A percentile compares a stretch with the other conserved stretches of the same genome.
Conservation (phyloP, 2,329 filamentous ascomycete species). For the Fusarium penzigii region DNA sequence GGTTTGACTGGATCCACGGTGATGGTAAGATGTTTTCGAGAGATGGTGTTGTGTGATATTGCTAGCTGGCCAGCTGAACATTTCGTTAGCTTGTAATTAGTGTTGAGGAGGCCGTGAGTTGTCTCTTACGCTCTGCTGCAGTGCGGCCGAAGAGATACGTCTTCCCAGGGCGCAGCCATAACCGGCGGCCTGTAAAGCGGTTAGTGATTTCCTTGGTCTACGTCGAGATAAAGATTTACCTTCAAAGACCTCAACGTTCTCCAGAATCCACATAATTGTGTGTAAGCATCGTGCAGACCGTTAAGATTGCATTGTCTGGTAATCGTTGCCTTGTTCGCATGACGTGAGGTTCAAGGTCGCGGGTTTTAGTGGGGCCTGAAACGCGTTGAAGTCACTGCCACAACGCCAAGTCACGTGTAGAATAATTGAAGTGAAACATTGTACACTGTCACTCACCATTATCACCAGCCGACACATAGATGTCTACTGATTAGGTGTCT, state of each 20-base stretch:
- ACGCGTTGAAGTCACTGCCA: slow-evolving; percentile 16
- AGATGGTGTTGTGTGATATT: slow-evolving; percentile 81
- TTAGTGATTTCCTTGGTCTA: slow-evolving; percentile 1
- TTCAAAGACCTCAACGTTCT: slow-evolving; percentile 56
- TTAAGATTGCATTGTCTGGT: slow-evolving; percentile 17
- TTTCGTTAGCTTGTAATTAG: slow-evolving; percentile 1
- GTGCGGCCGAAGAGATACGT: slow-evolving; percentile 85
- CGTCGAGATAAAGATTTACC: slow-evolving; percentile 30
- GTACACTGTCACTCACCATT: neutral
- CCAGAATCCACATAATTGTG: slow-evolving; percentile 63
- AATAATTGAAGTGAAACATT: too few species aligned
- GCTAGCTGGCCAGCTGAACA: slow-evolving; percentile 62
- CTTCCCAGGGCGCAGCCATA: slow-evolving; percentile 86
- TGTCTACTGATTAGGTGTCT: too few species aligned
- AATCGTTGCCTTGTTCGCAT: slow-evolving; percentile 8
- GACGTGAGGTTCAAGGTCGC: slow-evolving; percentile 29
- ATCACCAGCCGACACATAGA: neutral
- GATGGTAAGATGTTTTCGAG: slow-evolving; percentile 83
- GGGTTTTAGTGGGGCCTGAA: slow-evolving; percentile 21
- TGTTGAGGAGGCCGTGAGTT: too few species aligned
- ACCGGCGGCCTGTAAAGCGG: slow-evolving; percentile 44
- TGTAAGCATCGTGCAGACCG: slow-evolving; percentile 19
- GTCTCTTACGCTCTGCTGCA: slow-evolving; percentile 58
- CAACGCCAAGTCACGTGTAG: slow-evolving; percentile 30
- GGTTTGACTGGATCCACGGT: slow-evolving; percentile 65